Percentiles rank a stretch among this genome's conserved stretches.
Evolutionary conservation across 495 filamentous ascomycete genomes (phyloP).

Genomic region (Podospora pseudoanserina): DNA sequence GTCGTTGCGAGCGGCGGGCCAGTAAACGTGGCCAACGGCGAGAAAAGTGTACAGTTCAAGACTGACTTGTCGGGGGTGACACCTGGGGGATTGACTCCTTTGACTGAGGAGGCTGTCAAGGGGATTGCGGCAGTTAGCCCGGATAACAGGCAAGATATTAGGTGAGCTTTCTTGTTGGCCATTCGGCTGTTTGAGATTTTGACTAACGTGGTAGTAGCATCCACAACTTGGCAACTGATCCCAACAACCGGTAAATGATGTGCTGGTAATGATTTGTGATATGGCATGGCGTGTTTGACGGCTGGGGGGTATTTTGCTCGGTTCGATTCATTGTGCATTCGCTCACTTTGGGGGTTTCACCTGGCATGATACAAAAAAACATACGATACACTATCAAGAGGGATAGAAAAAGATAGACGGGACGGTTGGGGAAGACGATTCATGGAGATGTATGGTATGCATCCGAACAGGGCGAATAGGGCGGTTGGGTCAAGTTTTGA

Average conservation of each 20-base stretch:
- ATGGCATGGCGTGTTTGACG: neutral
- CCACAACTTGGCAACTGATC: conserved; percentile 4
- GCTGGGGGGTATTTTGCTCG: neutral
- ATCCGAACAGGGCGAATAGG: too few species aligned
- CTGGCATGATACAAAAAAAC: neutral
- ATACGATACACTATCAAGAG: neutral
- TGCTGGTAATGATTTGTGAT: neutral
- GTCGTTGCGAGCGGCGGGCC: conserved; percentile 23
- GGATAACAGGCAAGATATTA: conserved; percentile 32
- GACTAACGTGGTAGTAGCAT: neutral
- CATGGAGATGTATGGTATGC: neutral
- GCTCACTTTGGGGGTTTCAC: neutral
- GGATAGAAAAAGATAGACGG: neutral
- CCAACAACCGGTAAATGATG: neutral
- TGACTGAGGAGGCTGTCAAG: conserved; percentile 2
- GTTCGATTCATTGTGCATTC: neutral
- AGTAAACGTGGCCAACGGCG: conserved; percentile 20
- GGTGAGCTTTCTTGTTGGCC: conserved; percentile 15
- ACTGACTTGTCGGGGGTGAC: conserved; percentile 3
- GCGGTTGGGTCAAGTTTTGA: neutral
- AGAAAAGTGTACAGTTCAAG: neutral
- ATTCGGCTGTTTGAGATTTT: neutral
- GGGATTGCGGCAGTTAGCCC: conserved; percentile 13
- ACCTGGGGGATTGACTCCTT: neutral
- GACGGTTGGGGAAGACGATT: neutral